Conservation (phyloP, 1,284 basidiomycete genomes). For the Erythrobasidium hasegawianum region DNA sequence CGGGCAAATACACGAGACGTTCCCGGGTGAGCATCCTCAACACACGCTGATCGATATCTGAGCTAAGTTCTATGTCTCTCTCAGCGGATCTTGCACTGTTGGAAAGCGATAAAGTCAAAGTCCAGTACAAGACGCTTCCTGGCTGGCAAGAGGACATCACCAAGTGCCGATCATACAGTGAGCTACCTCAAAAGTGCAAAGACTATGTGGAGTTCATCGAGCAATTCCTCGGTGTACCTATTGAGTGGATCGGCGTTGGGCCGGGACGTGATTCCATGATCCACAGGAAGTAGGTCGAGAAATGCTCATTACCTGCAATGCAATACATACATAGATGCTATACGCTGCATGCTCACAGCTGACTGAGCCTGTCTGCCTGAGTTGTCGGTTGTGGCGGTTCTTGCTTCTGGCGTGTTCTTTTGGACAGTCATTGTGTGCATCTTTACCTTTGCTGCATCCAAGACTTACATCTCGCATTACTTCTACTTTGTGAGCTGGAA, state of each 20-base stretch:
- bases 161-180: conserved; percentile 63
- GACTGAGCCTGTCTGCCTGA: background rate
- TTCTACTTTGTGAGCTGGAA: too few relatives aligned
- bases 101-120: conserved; percentile 61
- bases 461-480: too few relatives aligned
- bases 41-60: too few relatives aligned
- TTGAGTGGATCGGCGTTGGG: conserved; percentile 90
- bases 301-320: background rate
- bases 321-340: background rate
- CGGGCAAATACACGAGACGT: conserved; percentile 72
- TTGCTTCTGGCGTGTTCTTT: background rate
- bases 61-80: background rate
- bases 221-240: conserved; percentile 67
- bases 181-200: conserved; percentile 78
- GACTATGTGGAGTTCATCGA: conserved; percentile 88
- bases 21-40: conserved; percentile 68
- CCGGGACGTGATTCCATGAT: conserved; percentile 79
- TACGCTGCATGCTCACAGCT: background rate
- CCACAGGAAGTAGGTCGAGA: conserved; percentile 5
- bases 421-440: too few relatives aligned
- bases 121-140: conserved; percentile 82
- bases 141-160: conserved; percentile 88
- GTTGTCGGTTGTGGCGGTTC: background rate
- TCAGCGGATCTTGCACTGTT: conserved; percentile 68
- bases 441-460: too few relatives aligned